phyloP scores from a whole-genome alignment of 2,329 filamentous ascomycete species.

The Tolypocladium ovalisporum region DNA sequence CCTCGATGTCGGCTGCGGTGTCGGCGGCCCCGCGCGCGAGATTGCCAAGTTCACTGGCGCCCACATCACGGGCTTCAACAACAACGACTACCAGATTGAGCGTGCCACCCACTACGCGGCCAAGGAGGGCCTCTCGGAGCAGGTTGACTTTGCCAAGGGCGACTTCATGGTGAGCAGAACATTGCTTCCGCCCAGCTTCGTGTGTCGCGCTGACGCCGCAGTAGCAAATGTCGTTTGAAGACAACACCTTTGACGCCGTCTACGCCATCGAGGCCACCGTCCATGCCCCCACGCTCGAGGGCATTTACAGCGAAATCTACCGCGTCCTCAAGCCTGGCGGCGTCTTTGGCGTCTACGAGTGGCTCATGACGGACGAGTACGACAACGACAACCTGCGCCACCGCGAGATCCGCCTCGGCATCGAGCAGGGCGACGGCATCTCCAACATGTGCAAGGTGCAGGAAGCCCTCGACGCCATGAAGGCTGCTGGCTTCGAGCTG shows the following conservation, averaged over 20 bases:
- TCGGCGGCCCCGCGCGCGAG: constrained; percentile 88
- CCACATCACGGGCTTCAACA: constrained; percentile 88
- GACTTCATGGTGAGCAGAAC: constrained; percentile 71
- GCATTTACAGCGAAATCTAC: constrained; percentile 90
- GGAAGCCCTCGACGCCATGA: constrained; percentile 73
- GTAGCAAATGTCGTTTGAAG: constrained; percentile 76
- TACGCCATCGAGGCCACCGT: constrained; percentile 97
- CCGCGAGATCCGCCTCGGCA: constrained; percentile 82
- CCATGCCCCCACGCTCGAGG: constrained; percentile 81
- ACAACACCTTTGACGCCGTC: constrained; percentile 86
- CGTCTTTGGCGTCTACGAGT: constrained; percentile 95
- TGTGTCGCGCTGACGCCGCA: background rate
- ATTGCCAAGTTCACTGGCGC: constrained; percentile 92
- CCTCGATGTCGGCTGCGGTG: constrained; percentile 92
- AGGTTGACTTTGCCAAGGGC: constrained; percentile 82
- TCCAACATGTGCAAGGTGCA: constrained; percentile 90
- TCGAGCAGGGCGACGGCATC: constrained; percentile 93
- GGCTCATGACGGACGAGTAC: constrained; percentile 96
- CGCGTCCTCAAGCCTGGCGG: constrained; percentile 93
- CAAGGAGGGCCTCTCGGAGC: constrained; percentile 69
- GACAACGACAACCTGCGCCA: constrained; percentile 81
- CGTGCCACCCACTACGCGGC: constrained; percentile 77
- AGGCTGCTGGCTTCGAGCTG: constrained; percentile 77
- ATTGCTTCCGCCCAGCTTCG: background rate
- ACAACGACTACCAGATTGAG: constrained; percentile 98